Conservation (phyloP, 1,284 basidiomycete species). For the Puccinia novopanici region DNA sequence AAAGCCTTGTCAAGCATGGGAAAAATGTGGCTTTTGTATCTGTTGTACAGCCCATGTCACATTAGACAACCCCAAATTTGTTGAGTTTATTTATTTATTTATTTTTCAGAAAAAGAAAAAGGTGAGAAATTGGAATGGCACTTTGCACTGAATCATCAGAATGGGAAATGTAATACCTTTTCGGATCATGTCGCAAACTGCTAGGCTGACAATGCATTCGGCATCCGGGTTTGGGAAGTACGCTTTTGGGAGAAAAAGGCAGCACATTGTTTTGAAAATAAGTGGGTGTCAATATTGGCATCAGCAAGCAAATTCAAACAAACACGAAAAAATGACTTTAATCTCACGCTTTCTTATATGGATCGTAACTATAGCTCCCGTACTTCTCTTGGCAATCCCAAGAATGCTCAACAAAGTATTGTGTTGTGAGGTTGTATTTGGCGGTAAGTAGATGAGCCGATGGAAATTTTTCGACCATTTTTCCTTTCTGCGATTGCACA, state of each 20-base stretch:
- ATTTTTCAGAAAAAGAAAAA: too few relatives aligned
- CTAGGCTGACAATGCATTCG: conserved; percentile 48
- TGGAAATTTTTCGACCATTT: conserved; percentile 41
- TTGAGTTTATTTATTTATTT: too few relatives aligned
- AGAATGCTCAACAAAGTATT: conserved; percentile 48
- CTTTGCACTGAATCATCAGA: too few relatives aligned
- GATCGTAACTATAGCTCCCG: conserved; percentile 39
- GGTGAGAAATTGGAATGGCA: too few relatives aligned
- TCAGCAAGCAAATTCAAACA: too few relatives aligned
- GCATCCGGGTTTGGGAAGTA: conserved; percentile 39
- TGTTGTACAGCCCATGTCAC: too few relatives aligned
- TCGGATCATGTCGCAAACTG: conserved; percentile 48
- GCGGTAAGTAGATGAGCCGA: conserved; percentile 15
- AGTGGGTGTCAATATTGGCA: not conserved
- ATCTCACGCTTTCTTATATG: conserved; percentile 44
- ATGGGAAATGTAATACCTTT: not conserved
- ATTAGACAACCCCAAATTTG: too few relatives aligned
- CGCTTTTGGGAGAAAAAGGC: not conserved
- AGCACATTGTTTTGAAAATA: not conserved
- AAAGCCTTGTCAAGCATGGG: too few relatives aligned
- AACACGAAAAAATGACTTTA: not conserved
- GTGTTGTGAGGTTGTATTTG: conserved; percentile 41
- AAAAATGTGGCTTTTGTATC: too few relatives aligned
- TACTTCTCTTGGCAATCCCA: conserved; percentile 51
- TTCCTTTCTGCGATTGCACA: conserved; percentile 27